phyloP scores from a whole-genome alignment of 208 protist species.

The Porcisia deanei region DNA sequence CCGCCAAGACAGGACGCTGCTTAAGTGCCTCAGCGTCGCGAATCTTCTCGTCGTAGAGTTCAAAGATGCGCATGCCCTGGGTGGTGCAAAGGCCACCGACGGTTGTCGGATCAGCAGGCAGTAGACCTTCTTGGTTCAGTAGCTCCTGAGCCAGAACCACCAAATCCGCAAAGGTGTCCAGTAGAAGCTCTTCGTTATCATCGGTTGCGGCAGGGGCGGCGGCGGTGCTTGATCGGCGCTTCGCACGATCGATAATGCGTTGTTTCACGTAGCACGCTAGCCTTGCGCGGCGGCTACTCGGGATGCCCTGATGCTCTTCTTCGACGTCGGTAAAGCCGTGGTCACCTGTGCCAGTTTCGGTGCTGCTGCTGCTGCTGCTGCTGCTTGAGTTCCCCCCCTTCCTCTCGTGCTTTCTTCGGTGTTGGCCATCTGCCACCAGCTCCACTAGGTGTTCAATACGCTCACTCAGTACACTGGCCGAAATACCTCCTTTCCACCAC shows the following conservation, averaged over 20 bases:
- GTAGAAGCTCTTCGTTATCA: constrained; percentile 1
- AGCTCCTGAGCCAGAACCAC: constrained; percentile 30
- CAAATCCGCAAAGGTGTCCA: constrained; percentile 31
- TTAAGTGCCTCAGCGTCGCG: constrained; percentile 2
- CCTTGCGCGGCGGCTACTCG: constrained; percentile 13
- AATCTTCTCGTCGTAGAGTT: constrained; percentile 30
- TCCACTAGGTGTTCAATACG: constrained; percentile 37
- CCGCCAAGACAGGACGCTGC: constrained; percentile 43
- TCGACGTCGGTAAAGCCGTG: neutral
- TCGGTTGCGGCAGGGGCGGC: neutral
- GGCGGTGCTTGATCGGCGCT: neutral
- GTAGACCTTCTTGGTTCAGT: constrained; percentile 10
- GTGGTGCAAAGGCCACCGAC: neutral
- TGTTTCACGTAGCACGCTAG: constrained; percentile 19
- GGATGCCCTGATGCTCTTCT: neutral
- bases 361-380: neutral
- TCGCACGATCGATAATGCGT: constrained; percentile 5
- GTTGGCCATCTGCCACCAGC: constrained; percentile 9
- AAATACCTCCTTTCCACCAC: constrained; percentile 54
- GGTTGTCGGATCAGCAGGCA: neutral
- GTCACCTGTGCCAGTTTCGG: neutral
- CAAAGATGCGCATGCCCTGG: constrained; percentile 12
- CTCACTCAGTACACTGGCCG: constrained; percentile 18
- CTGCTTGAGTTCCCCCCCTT: neutral
- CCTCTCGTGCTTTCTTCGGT: neutral